These are phyloP conservation scores for Saposhnikovia divaricata DNA, from an alignment of 129 eudicot species.

Conservation along the genomic window DNA sequence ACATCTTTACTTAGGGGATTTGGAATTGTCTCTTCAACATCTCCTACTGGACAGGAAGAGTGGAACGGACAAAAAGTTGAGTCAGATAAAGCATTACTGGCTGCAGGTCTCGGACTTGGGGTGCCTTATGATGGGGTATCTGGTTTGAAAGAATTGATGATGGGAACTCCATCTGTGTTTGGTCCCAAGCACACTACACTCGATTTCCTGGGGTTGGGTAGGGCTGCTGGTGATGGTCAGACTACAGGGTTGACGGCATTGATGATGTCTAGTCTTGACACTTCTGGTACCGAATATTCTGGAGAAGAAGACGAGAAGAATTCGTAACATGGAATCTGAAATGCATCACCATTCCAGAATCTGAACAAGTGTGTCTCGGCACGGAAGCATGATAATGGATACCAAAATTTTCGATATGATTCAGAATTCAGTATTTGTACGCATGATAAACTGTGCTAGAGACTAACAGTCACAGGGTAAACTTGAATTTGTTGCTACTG, in stretches of 20 bases:
- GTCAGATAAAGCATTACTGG: constrained; percentile 38
- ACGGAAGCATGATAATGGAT: neutral
- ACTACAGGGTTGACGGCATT: constrained; percentile 63
- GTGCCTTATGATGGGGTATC: constrained; percentile 65
- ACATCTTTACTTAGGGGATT: constrained; percentile 77
- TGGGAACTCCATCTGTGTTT: constrained; percentile 82
- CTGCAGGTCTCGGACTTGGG: constrained; percentile 73
- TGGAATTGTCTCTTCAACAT: constrained; percentile 46
- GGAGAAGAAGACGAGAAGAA: constrained; percentile 51
- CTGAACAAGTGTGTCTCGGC: neutral
- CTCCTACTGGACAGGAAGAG: constrained; percentile 30
- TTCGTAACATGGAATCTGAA: constrained; percentile 18
- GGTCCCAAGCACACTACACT: constrained; percentile 88
- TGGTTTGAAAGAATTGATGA: constrained; percentile 78
- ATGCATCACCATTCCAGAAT: neutral
- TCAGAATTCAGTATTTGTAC: neutral
- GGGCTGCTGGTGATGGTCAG: constrained; percentile 84
- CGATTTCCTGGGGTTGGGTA: constrained; percentile 93
- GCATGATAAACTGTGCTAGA: neutral
- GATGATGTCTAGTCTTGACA: constrained; percentile 67
- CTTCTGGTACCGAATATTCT: constrained; percentile 48
- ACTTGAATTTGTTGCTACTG: neutral
- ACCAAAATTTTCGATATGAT: neutral
- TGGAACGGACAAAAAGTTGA: constrained; percentile 31
- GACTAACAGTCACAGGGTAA: neutral